Percentiles rank a stretch among this genome's conserved stretches.
Conservation (phyloP, 257 asterid genomes). For the Ophiorrhiza pumila region DNA sequence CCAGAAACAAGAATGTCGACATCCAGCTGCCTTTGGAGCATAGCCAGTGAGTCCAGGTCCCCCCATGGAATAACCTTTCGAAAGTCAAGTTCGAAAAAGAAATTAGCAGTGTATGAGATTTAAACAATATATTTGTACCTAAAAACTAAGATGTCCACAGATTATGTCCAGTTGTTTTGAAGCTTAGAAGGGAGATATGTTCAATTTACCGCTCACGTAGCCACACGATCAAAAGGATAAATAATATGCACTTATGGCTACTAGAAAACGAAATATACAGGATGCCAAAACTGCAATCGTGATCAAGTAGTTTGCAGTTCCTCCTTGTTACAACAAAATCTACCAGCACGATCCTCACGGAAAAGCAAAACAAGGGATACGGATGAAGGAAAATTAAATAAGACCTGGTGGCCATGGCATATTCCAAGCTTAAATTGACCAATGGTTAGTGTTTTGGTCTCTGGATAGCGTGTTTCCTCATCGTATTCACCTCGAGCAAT, state of each 20-base stretch:
- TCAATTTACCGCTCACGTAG: background rate
- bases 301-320: background rate
- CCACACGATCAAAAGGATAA: background rate
- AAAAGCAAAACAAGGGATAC: background rate
- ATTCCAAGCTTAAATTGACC: constrained; percentile 96
- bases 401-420: constrained; percentile 98
- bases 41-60: constrained; percentile 88
- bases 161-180: background rate
- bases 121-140: background rate
- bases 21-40: constrained; percentile 95
- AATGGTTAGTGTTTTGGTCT: constrained; percentile 77
- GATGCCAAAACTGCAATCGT: background rate
- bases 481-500: constrained; percentile 92
- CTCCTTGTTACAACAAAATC: background rate
- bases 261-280: background rate
- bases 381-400: constrained; percentile 16
- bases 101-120: background rate
- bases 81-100: constrained; percentile 1
- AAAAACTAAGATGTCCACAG: background rate
- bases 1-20: constrained; percentile 95
- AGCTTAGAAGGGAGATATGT: background rate
- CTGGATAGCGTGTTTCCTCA: constrained; percentile 86
- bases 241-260: background rate
- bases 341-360: background rate
- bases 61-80: constrained; percentile 96